Base-by-base conservation (phyloP, 208 protist species). In the Tritrichomonas musculus region DNA sequence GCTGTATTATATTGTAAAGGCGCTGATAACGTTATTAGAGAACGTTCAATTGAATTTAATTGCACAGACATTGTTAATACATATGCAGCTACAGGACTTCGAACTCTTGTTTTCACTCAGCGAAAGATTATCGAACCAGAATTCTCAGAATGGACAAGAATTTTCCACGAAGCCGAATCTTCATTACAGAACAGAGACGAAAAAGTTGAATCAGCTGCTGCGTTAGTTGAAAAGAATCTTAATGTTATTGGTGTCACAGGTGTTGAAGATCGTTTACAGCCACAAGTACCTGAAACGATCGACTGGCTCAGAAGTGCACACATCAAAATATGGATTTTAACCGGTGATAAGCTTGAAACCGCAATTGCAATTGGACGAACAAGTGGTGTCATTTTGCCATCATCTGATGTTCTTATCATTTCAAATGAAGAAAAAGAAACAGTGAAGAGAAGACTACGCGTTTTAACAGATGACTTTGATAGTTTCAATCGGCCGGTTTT, bases 311-410 rank as follows among this genome's bases (percentile, higher is more conserved):
- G 82, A 27, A 22, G 88, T 39, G 97, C 97, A 9, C 95, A 94
- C 14, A 97, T 99, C 72, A 96, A 97, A 27, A 93, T 99, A 33
- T 97, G 98, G 98, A 98, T 99, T 96, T 95, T 99, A 1, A 99
- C 98, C 0, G 98, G 98, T 64, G 98, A 99, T 95, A 99, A 99
- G 95, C 95, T 96, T 55, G 94, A 97, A 82, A 96, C 95, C 25
- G 96, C 95, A 47, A 92, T 95, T 44, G 94, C 93, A 39, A 95
- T 96, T 36, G 95, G 94, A 73, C 33, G 57, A n/a, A 92, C 93
- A 47, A 95, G 49, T 22, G 50, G 93, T 47, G 65, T 94, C 39
- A 94, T 94, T 60, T 75, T 55, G 36, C 73, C 80, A 53, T 93
- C 47, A 11, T 33, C 73, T n/a, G 73, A 84, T 44, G 39, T 44